Evolutionary conservation across 1,284 basidiomycete genomes (phyloP), one percentile per base, ranked within the genome.

Genomic region (Kalmanozyma brasiliensis): DNA sequence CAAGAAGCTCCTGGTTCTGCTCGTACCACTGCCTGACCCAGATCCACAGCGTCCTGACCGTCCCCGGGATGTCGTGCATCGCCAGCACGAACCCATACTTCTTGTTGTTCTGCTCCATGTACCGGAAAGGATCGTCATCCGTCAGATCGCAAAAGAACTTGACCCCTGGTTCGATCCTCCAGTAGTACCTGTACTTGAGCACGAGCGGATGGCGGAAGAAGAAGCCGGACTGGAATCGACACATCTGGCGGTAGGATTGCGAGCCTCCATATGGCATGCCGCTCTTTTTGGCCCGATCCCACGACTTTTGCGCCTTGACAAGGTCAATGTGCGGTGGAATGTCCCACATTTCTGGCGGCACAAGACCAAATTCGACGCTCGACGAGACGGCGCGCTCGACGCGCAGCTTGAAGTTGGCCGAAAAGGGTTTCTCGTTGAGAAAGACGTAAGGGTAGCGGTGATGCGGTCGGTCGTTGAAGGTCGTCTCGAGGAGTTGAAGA

Each of bases 161-260:
- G 63, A 92, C 88, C 45, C 87, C 86, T 3, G 91, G 91, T 86
- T 88, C 86, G 82, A 92, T 88, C 77, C 89, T 89, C 94, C 94
- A 97, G 84, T 97, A 97, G 84, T 94, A 97, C 77, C 89, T 90
- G 84, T 91, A 94, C 49, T 88, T 85, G 65, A 89, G 87, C 36
- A 94, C 65, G 11, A 82, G 64, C 3, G 67, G 72, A 36, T 82
- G 79, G 7, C 44, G 55, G 34, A 34, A 53, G 78, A 88, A 82
- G 83, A 93, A 92, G 32, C 93, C 93, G 52, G 91, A 93, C 83
- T 96, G 93, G 85, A 90, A 97, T 19, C 95, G 89, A 81, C 94
- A 96, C 85, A 81, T 83, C 75, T 86, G 85, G 19, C 86, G 80
- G 64, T 86, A 86, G 4, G 85, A 84, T 22, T 86, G 85, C 81